A percentile compares a stretch with the other conserved stretches of the same genome.
Evolutionary conservation across 73 alveolate species (phyloP).

Genomic region (Paramecium octaurelia): DNA sequence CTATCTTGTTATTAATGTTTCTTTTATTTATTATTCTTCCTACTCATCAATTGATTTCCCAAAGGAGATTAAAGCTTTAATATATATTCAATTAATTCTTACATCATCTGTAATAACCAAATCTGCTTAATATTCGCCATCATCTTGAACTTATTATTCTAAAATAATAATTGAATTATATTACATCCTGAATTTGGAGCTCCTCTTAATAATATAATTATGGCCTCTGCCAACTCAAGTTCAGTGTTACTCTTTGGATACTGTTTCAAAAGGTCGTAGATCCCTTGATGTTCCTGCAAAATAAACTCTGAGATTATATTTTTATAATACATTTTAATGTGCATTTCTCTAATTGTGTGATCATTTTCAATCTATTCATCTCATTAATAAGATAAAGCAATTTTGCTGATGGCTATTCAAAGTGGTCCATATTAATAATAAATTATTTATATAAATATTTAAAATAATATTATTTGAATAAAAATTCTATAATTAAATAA

Average conservation of each 20-base stretch:
- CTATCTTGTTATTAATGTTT: not conserved
- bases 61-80: not conserved
- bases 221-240: slow-evolving; percentile 13
- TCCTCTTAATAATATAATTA: not conserved
- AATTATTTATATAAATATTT: not conserved
- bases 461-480: not conserved
- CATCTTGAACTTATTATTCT: not conserved
- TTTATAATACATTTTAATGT: not conserved
- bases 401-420: slow-evolving; percentile 24
- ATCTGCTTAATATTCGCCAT: not conserved
- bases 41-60: not conserved
- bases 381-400: not conserved
- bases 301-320: not conserved
- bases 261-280: not conserved
- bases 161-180: not conserved
- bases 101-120: not conserved
- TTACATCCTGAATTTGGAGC: slow-evolving; percentile 20
- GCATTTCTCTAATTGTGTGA: not conserved
- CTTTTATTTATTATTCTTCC: not conserved
- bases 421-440: not conserved
- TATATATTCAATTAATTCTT: not conserved
- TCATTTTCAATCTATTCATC: not conserved
- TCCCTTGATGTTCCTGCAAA: not conserved
- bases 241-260: not conserved
- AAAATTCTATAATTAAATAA: too few relatives aligned